Base-by-base conservation (phyloP, 2,329 filamentous ascomycete species). In the Teratosphaeria viscida region DNA sequence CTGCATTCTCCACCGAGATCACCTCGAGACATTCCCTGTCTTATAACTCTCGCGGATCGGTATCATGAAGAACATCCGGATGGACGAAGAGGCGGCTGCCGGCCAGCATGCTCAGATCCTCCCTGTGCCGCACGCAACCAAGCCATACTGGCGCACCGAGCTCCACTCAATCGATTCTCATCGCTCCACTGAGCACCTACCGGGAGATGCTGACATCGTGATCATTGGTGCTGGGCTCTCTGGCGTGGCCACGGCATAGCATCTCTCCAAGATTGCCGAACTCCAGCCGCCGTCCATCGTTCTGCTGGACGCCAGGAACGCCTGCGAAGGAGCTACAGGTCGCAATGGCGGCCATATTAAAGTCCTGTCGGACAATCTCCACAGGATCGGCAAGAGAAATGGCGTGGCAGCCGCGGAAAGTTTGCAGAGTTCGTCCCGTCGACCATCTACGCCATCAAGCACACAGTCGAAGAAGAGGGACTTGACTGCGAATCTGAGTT, bases 151-250 rank as follows among this genome's bases (percentile, higher is more conserved):
- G 79, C 70, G 74, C 19, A 70, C 69, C 3, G 62, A 75, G 27
- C 72, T 72, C 6, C 71, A 77, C 62, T 60, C 65, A 1, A 66
- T 81, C 2, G 76, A 78, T 59, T 69, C 85, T n/a, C 84, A 89
- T 68, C 81, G 82, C 26, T 85, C 85, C 0, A 90, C 88, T 0
- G 67, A 75, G 1, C 73, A 81, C 6, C 75, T 91, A 23, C 68
- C 68, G 19, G 10, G 53, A 47, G 60, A 63, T 58, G 64, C 60
- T 37, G 66, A 69, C 32, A 61, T 70, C 52, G 64, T 65, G 19
- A 63, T 70, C 16, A 64, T 70, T 55, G 68, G 68, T n/a, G 62
- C 66, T 27, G 68, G 68, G 26, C 62, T 66, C 54, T 59, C 63
- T 52, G 68, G 68, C 43, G 63, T 67, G 29, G 60, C 64, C 11